Conservation (phyloP, 2,329 filamentous ascomycete genomes). For the Aspergillus persii region DNA sequence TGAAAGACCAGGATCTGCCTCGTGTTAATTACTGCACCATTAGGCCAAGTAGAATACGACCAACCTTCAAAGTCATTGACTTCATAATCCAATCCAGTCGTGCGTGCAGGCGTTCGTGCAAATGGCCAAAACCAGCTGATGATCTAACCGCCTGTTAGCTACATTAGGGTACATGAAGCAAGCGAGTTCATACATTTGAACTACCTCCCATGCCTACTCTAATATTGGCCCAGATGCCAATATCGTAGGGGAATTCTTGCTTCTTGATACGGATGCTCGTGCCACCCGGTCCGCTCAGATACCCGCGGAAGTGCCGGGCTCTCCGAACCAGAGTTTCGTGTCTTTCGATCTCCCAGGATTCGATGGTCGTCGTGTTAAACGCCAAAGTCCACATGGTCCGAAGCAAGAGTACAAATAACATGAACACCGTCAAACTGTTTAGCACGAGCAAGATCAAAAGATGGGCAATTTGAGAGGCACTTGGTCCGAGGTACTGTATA, state of each 20-base stretch:
- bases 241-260: conserved; percentile 66
- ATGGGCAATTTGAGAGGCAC: conserved; percentile 50
- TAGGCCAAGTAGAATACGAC: conserved; percentile 16
- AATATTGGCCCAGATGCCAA: conserved; percentile 61
- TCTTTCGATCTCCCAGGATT: conserved; percentile 59
- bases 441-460: conserved; percentile 54
- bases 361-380: conserved; percentile 62
- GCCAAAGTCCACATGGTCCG: conserved; percentile 56
- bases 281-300: conserved; percentile 58
- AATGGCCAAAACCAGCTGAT: conserved; percentile 63
- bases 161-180: not conserved
- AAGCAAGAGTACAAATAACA: conserved; percentile 53
- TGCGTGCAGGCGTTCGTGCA: conserved; percentile 47
- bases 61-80: conserved; percentile 61
- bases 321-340: conserved; percentile 47
- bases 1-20: conserved; percentile 33
- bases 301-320: conserved; percentile 54
- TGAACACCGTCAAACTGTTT: conserved; percentile 59
- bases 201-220: conserved; percentile 58
- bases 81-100: conserved; percentile 51
- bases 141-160: conserved; percentile 27
- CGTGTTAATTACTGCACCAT: not conserved
- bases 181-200: conserved; percentile 35
- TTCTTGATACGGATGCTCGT: conserved; percentile 52
- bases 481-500: conserved; percentile 58